Evolutionary conservation across 2,329 filamentous ascomycete genomes (phyloP), one percentile per base, ranked within the genome.

Genomic region (Acrocalymma vagum): DNA sequence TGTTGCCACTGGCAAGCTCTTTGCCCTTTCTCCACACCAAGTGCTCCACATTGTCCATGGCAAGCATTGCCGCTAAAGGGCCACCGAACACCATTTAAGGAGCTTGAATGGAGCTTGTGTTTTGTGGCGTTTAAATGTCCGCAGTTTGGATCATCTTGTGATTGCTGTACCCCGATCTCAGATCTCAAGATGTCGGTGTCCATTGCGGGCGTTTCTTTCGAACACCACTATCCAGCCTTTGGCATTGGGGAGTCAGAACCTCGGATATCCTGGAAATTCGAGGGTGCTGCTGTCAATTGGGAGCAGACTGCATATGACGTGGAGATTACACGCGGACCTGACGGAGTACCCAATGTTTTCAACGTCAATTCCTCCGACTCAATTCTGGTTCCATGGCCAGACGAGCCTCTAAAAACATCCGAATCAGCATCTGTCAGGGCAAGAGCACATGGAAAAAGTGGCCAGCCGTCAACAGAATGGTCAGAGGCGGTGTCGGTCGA

Each of bases 191-290:
- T 73, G 71, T 60, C 69, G 22, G 60, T 74, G 5, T 63, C 65
- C 8, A 72, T 76, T 9, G 63, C 66, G 0, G 60, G 65, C 23
- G 40, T 77, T 8, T 64, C 43, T 22, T 75, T 77, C 36, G 73
- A 76, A 50, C 73, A 77, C 32, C 72, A 76, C 23, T 63, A 62
- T 1, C 40, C 53, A 4, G 63, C 71, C 13, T 50, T 78, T 3
- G 76, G 76, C 5, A 77, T 79, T 18, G 72, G 64, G 3, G 74
- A 78, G 38, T 51, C 62, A 0, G 37, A 60, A 8, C 77, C 76
- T 7, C 66, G 76, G 0, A 71, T 79, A 28, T 77, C 76, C 2
- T 79, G 76, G 76, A 53, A 67, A 4, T 77, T 78, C 29, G 62
- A 63, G 3, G 71, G 72, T 2, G 55, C 65, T 6, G 66, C 60